phyloP scores from a whole-genome alignment of 2,329 filamentous ascomycete species.

The Trichoderma arundinaceum region DNA sequence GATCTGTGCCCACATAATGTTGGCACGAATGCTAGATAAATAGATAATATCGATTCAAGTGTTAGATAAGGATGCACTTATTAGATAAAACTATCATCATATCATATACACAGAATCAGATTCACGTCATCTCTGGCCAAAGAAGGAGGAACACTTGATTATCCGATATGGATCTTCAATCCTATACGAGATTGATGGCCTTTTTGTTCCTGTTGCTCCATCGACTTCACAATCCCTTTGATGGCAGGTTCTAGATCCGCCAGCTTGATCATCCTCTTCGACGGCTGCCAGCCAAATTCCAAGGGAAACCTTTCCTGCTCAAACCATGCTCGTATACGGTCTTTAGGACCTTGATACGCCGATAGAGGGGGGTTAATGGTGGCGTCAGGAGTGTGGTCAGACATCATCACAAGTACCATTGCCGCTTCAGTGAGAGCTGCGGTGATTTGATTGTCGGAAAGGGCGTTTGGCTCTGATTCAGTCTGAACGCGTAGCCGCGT shows the following conservation, averaged over 20 bases:
- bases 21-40: not conserved
- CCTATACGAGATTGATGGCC: not conserved
- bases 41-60: not conserved
- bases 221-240: constrained; percentile 10
- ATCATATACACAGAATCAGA: constrained; percentile 17
- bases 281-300: constrained; percentile 33
- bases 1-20: no score
- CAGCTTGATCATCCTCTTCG: constrained; percentile 24
- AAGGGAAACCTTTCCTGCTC: constrained; percentile 31
- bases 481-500: constrained; percentile 30
- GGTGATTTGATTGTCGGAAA: constrained; percentile 11
- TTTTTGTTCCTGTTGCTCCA: constrained; percentile 2
- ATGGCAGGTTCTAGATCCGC: constrained; percentile 25
- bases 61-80: not conserved
- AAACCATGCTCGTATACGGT: constrained; percentile 32
- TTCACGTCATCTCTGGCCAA: not conserved
- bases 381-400: constrained; percentile 26
- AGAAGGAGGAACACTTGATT: not conserved
- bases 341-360: constrained; percentile 27
- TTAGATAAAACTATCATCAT: not conserved
- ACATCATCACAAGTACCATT: constrained; percentile 34
- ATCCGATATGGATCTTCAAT: not conserved
- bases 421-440: constrained; percentile 30
- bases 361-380: constrained; percentile 17
- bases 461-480: constrained; percentile 29